A percentile compares a stretch with the other conserved stretches of the same genome.
Evolutionary conservation across 2,329 filamentous ascomycete genomes (phyloP).

Genomic region (Aureobasidium lini): DNA sequence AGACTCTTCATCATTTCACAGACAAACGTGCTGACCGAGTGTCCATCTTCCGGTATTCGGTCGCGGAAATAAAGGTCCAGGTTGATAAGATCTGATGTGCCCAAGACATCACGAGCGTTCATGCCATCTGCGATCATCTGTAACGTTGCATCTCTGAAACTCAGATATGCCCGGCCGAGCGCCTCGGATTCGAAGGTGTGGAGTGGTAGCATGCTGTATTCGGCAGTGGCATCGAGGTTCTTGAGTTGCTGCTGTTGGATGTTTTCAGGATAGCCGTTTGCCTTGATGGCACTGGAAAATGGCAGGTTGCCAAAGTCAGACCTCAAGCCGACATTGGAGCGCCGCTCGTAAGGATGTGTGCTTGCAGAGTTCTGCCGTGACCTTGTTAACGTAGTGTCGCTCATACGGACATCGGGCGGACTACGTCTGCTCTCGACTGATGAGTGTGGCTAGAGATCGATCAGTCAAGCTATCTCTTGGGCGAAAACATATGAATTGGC

Average conservation of each 20-base stretch:
- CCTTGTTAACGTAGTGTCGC: neutral
- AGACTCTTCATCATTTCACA: conserved; percentile 11
- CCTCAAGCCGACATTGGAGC: neutral
- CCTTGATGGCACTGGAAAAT: conserved; percentile 10
- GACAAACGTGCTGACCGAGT: neutral
- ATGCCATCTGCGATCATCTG: conserved; percentile 8
- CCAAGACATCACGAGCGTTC: neutral
- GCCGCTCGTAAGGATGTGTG: neutral
- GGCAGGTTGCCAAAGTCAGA: conserved; percentile 9
- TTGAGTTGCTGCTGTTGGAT: conserved; percentile 10
- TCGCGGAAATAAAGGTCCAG: conserved; percentile 9
- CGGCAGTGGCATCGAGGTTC: neutral
- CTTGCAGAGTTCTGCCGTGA: neutral
- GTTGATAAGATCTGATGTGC: neutral
- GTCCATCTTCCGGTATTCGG: neutral
- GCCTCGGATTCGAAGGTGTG: neutral
- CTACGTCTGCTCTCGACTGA: neutral
- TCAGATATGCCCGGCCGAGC: conserved; percentile 1
- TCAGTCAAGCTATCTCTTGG: neutral
- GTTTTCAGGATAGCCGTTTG: conserved; percentile 6
- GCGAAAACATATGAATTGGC: neutral
- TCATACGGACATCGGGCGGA: neutral
- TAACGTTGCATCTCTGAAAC: conserved; percentile 1
- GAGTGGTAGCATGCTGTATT: conserved; percentile 6
- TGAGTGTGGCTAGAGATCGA: neutral